Percentiles rank a stretch among this genome's conserved stretches.
Conservation (phyloP, 2,329 filamentous ascomycete genomes). For the Chaetoscypha palmicola region DNA sequence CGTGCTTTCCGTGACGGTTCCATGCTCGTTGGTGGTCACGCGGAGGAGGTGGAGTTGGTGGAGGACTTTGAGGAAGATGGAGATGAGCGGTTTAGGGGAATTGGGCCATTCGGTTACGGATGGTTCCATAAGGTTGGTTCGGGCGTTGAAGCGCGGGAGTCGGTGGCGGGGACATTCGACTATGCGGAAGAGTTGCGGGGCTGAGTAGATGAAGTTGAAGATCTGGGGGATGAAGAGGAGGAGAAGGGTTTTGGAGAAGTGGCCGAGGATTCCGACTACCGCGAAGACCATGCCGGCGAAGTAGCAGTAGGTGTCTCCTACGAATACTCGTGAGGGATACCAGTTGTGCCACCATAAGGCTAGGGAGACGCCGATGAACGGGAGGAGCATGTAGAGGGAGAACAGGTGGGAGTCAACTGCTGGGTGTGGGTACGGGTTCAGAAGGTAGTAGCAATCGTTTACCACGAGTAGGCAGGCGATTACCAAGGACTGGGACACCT, state of each 20-base stretch:
- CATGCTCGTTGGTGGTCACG: constrained; percentile 59
- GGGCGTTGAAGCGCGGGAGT: constrained; percentile 78
- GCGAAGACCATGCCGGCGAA: constrained; percentile 99
- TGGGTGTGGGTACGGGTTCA: constrained; percentile 79
- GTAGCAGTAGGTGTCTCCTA: constrained; percentile 98
- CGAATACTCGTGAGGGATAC: constrained; percentile 92
- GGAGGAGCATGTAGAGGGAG: constrained; percentile 87
- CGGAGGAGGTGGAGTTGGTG: constrained; percentile 61
- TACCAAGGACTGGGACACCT: constrained; percentile 88
- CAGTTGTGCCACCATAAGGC: constrained; percentile 88
- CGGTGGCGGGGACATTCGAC: constrained; percentile 91
- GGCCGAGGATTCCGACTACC: constrained; percentile 90
- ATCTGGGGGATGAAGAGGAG: constrained; percentile 88
- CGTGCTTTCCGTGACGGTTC: constrained; percentile 68
- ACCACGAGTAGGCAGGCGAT: constrained; percentile 75
- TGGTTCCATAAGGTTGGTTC: constrained; percentile 78
- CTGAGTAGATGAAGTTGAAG: constrained; percentile 93
- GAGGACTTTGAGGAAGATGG: constrained; percentile 58
- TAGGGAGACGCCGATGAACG: constrained; percentile 85
- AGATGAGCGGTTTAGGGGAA: constrained; percentile 61
- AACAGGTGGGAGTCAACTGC: constrained; percentile 94
- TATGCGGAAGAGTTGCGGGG: constrained; percentile 82
- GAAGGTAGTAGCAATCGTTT: constrained; percentile 85
- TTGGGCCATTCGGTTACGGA: constrained; percentile 72
- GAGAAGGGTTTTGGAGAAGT: constrained; percentile 95